These are phyloP conservation scores for Emmonsiellopsis sp. DNA, from an alignment of 2,329 filamentous ascomycete genomes.

Conservation along the genomic window DNA sequence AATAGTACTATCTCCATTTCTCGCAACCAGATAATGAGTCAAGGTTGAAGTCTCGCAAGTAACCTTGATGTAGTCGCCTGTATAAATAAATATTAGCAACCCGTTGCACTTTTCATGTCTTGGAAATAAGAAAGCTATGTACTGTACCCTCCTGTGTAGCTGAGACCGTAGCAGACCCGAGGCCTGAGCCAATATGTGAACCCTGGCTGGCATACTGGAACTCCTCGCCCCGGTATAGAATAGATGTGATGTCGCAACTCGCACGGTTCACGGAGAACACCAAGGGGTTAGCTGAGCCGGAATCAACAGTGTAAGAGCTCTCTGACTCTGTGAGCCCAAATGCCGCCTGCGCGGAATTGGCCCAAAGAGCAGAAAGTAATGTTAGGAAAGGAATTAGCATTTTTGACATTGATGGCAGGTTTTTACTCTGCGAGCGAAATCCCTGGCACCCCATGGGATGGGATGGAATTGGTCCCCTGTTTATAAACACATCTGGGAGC, in stretches of 20 bases:
- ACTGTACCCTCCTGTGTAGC: conserved; percentile 28
- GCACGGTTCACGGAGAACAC: conserved; percentile 42
- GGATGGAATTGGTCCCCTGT: too few species aligned
- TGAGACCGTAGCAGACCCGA: conserved; percentile 49
- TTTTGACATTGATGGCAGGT: too few species aligned
- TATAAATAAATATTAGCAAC: not conserved
- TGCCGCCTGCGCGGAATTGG: conserved; percentile 16
- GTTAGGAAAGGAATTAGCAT: not conserved
- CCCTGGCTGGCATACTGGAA: conserved; percentile 45
- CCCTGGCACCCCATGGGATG: too few species aligned
- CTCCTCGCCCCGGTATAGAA: conserved; percentile 50
- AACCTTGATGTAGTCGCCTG: conserved; percentile 47
- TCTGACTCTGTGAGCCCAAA: conserved; percentile 19
- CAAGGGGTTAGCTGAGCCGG: conserved; percentile 40
- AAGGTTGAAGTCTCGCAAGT: conserved; percentile 51
- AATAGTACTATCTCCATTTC: conserved; percentile 50
- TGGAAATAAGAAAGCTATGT: too few species aligned
- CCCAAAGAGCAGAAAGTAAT: conserved; percentile 14
- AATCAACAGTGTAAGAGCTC: conserved; percentile 36
- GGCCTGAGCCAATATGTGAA: conserved; percentile 50
- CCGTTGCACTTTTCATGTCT: too few species aligned
- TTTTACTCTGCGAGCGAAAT: too few species aligned
- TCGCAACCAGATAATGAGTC: conserved; percentile 55
- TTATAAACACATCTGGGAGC: too few species aligned
- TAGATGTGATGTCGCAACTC: conserved; percentile 56